Evolutionary conservation across 139 green algal species (phyloP).

Genomic region (Haematococcus lacustris): DNA sequence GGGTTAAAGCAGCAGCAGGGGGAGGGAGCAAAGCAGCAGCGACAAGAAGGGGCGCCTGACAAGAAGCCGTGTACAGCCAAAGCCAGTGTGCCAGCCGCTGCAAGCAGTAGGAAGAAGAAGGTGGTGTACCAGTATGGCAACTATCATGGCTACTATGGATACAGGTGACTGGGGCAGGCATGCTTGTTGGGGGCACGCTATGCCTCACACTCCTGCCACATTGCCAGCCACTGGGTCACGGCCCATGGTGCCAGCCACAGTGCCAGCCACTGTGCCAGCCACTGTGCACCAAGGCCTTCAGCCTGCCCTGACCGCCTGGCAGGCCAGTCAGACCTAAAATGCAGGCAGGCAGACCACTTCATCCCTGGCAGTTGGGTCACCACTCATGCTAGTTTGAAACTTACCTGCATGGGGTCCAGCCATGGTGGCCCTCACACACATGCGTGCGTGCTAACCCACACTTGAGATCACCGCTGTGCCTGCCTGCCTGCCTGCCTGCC

Average conservation of each 20-base stretch:
- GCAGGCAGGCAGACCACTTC: too few species aligned
- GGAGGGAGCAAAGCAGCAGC: neutral
- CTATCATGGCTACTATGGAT: constrained; percentile 84
- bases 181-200: neutral
- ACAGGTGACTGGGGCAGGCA: constrained; percentile 24
- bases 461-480: too few species aligned
- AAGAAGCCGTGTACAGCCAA: constrained; percentile 6
- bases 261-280: neutral
- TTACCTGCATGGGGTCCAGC: neutral
- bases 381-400: neutral
- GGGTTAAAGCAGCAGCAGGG: neutral
- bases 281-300: too few species aligned
- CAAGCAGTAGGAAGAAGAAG: constrained; percentile 11
- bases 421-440: too few species aligned
- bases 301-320: too few species aligned
- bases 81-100: too few species aligned
- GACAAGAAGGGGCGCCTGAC: neutral
- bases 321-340: too few species aligned
- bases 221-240: neutral
- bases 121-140: constrained; percentile 63
- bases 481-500: too few species aligned
- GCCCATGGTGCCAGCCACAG: too few species aligned
- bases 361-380: too few species aligned
- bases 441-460: too few species aligned
- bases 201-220: neutral